A percentile compares a stretch with the other conserved stretches of the same genome.
Conservation (phyloP, 306 rosid genomes). For the Lathyrus sativus region DNA sequence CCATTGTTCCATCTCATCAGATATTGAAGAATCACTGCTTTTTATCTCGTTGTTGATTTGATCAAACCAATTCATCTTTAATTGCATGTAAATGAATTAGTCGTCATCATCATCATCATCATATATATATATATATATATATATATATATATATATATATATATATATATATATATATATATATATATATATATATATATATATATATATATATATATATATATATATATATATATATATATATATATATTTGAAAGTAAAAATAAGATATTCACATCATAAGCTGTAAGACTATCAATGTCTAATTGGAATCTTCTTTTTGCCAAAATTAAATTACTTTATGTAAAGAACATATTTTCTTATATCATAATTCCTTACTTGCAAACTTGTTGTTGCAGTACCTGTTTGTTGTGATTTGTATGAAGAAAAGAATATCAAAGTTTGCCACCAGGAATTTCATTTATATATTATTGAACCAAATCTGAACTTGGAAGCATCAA, state of each 20-base stretch:
- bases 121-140: too few species aligned
- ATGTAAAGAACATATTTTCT: constrained; percentile 9
- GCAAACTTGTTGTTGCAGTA: background rate
- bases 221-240: too few species aligned
- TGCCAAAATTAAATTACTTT: background rate
- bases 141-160: too few species aligned
- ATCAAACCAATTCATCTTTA: constrained; percentile 35
- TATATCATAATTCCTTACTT: constrained; percentile 31
- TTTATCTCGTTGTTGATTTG: constrained; percentile 36
- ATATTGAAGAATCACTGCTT: constrained; percentile 25
- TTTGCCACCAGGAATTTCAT: background rate
- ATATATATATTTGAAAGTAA: constrained; percentile 8
- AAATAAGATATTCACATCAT: background rate
- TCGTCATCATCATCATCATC: too few species aligned
- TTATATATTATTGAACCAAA: background rate
- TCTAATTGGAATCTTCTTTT: constrained; percentile 21
- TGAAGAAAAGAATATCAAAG: constrained; percentile 40
- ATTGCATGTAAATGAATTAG: constrained; percentile 36
- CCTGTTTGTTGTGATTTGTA: background rate
- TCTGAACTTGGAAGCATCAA: background rate
- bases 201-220: too few species aligned
- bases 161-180: too few species aligned
- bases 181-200: too few species aligned
- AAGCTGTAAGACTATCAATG: constrained; percentile 5
- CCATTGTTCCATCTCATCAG: constrained; percentile 40